Evolutionary conservation across 805 yeast genomes (phyloP).

Genomic region (Candida odintsovae): DNA sequence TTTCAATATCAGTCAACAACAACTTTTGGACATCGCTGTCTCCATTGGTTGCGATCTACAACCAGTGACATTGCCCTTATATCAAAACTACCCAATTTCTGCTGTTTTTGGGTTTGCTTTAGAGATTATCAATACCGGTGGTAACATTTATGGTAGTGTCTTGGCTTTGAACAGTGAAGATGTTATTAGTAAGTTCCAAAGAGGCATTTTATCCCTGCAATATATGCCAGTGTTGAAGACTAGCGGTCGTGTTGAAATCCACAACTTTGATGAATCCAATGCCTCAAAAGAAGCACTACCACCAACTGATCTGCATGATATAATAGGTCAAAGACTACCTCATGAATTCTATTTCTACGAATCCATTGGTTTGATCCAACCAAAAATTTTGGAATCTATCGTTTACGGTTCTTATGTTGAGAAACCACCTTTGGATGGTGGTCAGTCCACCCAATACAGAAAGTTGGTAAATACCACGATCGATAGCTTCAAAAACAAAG

Average conservation of each 20-base stretch:
- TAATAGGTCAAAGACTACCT: slow-evolving; percentile 80
- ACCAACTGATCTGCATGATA: slow-evolving; percentile 78
- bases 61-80: slow-evolving; percentile 51
- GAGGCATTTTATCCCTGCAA: slow-evolving; percentile 62
- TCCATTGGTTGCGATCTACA: slow-evolving; percentile 77
- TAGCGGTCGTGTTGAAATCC: slow-evolving; percentile 64
- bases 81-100: slow-evolving; percentile 25
- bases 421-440: slow-evolving; percentile 62
- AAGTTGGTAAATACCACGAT: slow-evolving; percentile 42
- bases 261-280: slow-evolving; percentile 22
- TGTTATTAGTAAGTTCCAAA: slow-evolving; percentile 47
- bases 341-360: slow-evolving; percentile 79
- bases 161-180: slow-evolving; percentile 40
- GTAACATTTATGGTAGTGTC: slow-evolving; percentile 42
- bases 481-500: slow-evolving; percentile 48
- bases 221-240: slow-evolving; percentile 68
- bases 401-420: slow-evolving; percentile 58
- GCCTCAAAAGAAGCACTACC: slow-evolving; percentile 6
- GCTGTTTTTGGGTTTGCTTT: slow-evolving; percentile 29
- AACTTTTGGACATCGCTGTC: slow-evolving; percentile 69
- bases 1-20: slow-evolving; percentile 53
- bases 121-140: slow-evolving; percentile 36
- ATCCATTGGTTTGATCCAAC: slow-evolving; percentile 66
- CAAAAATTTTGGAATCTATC: slow-evolving; percentile 61
- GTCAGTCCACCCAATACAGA: slow-evolving; percentile 51